These are phyloP conservation scores for Scytalidium lignicola DNA, from an alignment of 2,329 filamentous ascomycete species.

Conservation along the genomic window DNA sequence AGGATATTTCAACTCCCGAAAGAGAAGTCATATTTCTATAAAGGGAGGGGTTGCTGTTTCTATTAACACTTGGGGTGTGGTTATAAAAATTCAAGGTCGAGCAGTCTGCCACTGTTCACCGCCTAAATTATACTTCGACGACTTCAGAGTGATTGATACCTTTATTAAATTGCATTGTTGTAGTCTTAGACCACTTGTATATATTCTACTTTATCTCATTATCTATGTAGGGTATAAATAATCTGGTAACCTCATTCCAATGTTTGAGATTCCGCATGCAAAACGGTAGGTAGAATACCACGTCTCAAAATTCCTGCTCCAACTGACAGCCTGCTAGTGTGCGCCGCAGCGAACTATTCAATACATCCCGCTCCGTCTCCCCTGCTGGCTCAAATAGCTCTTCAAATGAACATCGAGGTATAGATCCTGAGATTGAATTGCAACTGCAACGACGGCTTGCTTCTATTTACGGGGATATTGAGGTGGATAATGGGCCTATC, in stretches of 20 bases:
- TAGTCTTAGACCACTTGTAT: too few species aligned
- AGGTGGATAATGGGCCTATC: not conserved
- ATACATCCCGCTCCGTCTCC: conserved; percentile 17
- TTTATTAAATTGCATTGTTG: too few species aligned
- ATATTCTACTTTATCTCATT: too few species aligned
- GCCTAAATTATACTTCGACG: too few species aligned
- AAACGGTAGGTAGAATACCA: conserved; percentile 5
- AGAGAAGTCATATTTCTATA: too few species aligned
- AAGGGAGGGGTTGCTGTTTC: too few species aligned
- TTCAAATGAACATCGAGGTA: conserved; percentile 32
- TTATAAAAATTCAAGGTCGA: too few species aligned
- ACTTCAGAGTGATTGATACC: too few species aligned
- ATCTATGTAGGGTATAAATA: too few species aligned
- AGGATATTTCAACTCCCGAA: too few species aligned
- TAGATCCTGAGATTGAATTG: conserved; percentile 19
- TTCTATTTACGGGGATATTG: conserved; percentile 17
- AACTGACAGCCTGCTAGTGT: conserved; percentile 34
- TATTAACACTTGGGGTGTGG: too few species aligned
- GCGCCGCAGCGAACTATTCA: conserved; percentile 48
- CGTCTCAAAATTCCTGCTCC: not conserved
- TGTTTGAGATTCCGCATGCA: conserved; percentile 4
- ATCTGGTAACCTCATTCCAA: not conserved
- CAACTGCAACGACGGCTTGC: conserved; percentile 17
- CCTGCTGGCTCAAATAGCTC: conserved; percentile 11
- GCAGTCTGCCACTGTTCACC: too few species aligned